Evolutionary conservation across 2,329 filamentous ascomycete genomes (phyloP).

Genomic region (Aspergillus pseudotamarii): DNA sequence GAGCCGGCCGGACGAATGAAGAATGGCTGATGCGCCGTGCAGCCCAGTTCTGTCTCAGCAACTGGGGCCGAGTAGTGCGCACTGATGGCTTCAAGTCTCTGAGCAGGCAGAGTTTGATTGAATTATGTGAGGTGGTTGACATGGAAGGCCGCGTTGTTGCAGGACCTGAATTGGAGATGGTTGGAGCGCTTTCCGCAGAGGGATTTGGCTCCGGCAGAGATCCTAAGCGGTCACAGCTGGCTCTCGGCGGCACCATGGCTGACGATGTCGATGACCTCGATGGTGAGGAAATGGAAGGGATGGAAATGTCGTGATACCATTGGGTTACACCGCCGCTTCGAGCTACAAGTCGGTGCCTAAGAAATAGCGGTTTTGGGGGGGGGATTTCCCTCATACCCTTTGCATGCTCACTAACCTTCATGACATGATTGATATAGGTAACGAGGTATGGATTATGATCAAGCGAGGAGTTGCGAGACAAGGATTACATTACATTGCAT

Average conservation of each 20-base stretch:
- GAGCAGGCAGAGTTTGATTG: conserved; percentile 77
- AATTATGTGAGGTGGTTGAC: conserved; percentile 91
- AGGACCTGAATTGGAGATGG: conserved; percentile 76
- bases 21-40: conserved; percentile 91
- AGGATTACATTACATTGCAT: not conserved
- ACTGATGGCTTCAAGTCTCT: conserved; percentile 84
- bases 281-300: conserved; percentile 51
- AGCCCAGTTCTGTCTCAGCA: conserved; percentile 83
- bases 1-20: conserved; percentile 84
- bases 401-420: not conserved
- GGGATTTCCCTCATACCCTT: not conserved
- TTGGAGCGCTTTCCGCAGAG: conserved; percentile 57
- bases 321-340: conserved; percentile 17
- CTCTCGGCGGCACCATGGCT: conserved; percentile 27
- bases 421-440: conserved; percentile 1
- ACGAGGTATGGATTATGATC: not conserved
- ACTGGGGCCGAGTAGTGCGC: conserved; percentile 93
- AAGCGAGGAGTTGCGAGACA: not conserved
- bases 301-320: conserved; percentile 45
- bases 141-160: conserved; percentile 88
- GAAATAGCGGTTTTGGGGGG: not conserved
- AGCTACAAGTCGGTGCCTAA: conserved; percentile 5
- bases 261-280: conserved; percentile 47
- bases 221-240: conserved; percentile 33
- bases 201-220: conserved; percentile 41